A percentile compares a stretch with the other conserved stretches of the same genome.
These are phyloP conservation scores for Exidia glandulosa DNA, from an alignment of 768 basidiomycete species.

Conservation along the genomic window DNA sequence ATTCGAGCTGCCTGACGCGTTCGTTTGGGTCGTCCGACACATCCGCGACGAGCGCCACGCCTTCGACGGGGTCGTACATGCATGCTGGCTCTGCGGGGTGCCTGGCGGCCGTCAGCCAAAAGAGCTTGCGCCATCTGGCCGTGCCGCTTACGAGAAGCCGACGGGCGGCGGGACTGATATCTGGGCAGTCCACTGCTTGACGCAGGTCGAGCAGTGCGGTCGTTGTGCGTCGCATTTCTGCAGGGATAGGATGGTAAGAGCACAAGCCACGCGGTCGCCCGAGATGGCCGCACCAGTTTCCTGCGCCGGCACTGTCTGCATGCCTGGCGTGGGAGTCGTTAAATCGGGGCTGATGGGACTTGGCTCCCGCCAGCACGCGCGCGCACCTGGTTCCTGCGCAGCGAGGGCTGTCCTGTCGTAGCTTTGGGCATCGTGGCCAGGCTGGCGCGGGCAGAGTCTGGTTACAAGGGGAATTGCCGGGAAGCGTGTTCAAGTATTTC, in stretches of 20 bases:
- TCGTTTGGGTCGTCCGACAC: slow-evolving; percentile 53
- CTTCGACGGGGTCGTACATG: slow-evolving; percentile 79
- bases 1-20: slow-evolving; percentile 66
- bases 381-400: slow-evolving; percentile 68
- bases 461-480: background rate
- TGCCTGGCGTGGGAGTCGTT: slow-evolving; percentile 32
- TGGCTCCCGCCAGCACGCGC: background rate
- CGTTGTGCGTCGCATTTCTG: slow-evolving; percentile 86
- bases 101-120: slow-evolving; percentile 24
- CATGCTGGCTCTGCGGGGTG: slow-evolving; percentile 83
- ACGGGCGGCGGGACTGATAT: slow-evolving; percentile 78
- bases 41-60: slow-evolving; percentile 62
- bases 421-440: slow-evolving; percentile 55
- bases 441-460: background rate
- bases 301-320: slow-evolving; percentile 75
- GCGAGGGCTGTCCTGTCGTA: slow-evolving; percentile 44
- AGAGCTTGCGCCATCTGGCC: slow-evolving; percentile 5
- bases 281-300: slow-evolving; percentile 47
- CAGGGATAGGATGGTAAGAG: slow-evolving; percentile 5
- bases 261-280: background rate
- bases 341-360: background rate
- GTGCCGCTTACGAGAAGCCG: slow-evolving; percentile 59
- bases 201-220: slow-evolving; percentile 76
- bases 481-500: background rate
- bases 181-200: slow-evolving; percentile 77